phyloP scores from a whole-genome alignment of 345 rosid species.

The Microthlaspi erraticum region DNA sequence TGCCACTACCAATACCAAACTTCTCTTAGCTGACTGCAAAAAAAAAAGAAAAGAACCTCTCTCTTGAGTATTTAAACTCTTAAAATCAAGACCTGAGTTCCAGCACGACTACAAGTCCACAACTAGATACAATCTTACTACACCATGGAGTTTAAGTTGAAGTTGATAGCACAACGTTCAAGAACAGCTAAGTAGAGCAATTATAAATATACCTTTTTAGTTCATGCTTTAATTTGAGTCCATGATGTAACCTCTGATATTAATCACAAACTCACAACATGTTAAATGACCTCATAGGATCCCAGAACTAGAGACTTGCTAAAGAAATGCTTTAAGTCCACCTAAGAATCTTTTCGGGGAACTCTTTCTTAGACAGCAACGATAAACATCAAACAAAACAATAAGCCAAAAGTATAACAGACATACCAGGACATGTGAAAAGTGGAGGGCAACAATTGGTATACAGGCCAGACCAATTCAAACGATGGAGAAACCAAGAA shows the following conservation, averaged over 20 bases:
- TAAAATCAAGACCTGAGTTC: slow-evolving; percentile 21
- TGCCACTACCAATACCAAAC: slow-evolving; percentile 85
- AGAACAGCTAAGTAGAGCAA: too few species aligned
- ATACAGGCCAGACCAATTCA: slow-evolving; percentile 88
- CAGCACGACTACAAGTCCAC: slow-evolving; percentile 20
- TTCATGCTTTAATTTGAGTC: too few species aligned
- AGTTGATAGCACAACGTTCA: slow-evolving; percentile 16
- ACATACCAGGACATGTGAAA: slow-evolving; percentile 90
- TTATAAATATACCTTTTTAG: too few species aligned
- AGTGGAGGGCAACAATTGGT: slow-evolving; percentile 90
- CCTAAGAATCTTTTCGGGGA: slow-evolving; percentile 2
- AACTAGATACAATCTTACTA: slow-evolving; percentile 14
- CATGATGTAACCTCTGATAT: slow-evolving; percentile 13
- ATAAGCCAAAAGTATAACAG: slow-evolving; percentile 4
- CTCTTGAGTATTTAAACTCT: slow-evolving; percentile 8
- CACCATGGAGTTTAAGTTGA: slow-evolving; percentile 12
- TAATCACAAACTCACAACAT: slow-evolving; percentile 25
- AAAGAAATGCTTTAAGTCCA: too few species aligned
- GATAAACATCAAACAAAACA: too few species aligned
- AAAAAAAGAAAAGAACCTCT: slow-evolving; percentile 25
- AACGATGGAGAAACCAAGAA: slow-evolving; percentile 85
- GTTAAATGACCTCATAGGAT: slow-evolving; percentile 21
- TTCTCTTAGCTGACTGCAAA: slow-evolving; percentile 93
- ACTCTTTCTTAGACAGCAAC: too few species aligned
- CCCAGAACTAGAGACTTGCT: slow-evolving; percentile 10